These are phyloP conservation scores for Ricinus communis DNA, from an alignment of 345 rosid species.

Conservation along the genomic window DNA sequence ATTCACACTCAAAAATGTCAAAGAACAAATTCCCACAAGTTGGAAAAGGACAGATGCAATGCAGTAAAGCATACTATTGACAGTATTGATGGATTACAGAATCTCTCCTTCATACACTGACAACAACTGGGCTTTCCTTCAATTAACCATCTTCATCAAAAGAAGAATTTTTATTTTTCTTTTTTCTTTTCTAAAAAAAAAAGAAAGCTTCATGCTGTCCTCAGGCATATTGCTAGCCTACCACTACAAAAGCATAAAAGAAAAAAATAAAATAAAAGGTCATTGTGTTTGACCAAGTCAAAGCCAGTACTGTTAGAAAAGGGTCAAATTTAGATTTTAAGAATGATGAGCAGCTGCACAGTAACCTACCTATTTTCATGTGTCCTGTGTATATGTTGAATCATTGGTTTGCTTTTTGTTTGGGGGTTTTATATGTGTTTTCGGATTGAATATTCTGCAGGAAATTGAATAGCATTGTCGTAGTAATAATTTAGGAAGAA, in stretches of 20 bases:
- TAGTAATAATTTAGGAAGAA: too few relatives aligned
- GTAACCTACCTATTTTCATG: too few relatives aligned
- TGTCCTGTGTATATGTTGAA: too few relatives aligned
- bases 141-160: slow-evolving; percentile 28
- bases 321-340: too few relatives aligned
- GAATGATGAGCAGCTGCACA: too few relatives aligned
- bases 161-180: too few relatives aligned
- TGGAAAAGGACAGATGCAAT: slow-evolving; percentile 24
- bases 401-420: too few relatives aligned
- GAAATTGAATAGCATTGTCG: too few relatives aligned
- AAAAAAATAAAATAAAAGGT: too few relatives aligned
- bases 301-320: not conserved
- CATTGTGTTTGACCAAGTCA: slow-evolving; percentile 33
- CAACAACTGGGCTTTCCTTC: slow-evolving; percentile 25
- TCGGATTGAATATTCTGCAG: too few relatives aligned
- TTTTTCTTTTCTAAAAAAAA: too few relatives aligned
- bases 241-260: slow-evolving; percentile 7
- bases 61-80: slow-evolving; percentile 12
- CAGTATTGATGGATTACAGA: slow-evolving; percentile 8
- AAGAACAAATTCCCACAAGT: slow-evolving; percentile 3
- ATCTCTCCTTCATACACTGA: slow-evolving; percentile 29
- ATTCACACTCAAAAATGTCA: not conserved
- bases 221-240: slow-evolving; percentile 4
- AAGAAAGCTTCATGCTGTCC: slow-evolving; percentile 27
- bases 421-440: too few relatives aligned